Evolutionary conservation across 768 basidiomycete species (phyloP), one percentile per base, ranked within the genome.

Genomic region (Leccinum boreale): DNA sequence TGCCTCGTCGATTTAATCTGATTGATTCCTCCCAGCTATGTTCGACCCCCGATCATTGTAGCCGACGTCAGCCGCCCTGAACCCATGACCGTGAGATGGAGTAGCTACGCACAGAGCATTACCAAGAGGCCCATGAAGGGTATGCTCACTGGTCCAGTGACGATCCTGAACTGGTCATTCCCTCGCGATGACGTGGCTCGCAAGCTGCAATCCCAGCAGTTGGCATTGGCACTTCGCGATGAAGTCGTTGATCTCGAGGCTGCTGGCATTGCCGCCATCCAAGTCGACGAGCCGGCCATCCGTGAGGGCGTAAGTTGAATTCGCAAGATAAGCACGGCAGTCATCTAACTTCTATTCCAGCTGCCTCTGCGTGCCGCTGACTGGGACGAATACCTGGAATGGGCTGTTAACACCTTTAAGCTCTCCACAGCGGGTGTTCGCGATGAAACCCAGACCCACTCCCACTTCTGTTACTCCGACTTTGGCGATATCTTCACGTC

Each of bases 131-230:
- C 95, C 67, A 94, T 99, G 93, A 99, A 99, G 87, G 96, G 96
- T 65, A 98, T 98, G 97, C 82, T 98, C 56, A 95, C 96, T 56
- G 96, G 96, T 62, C 95, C 94, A 19, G 95, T 98, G 74, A 94
- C 94, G 61, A 97, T 99, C 77, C 86, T 98, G 77, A 98, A 98
- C 84, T 99, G 97, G 97, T 98, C 97, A 33, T 99, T 99, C 95
- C 97, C 97, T 70, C 96, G 97, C 75, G 93, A 93, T 64, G 97
- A 99, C 73, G 90, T 98, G 65, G 85, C 90, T 55, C 92, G 92
- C 72, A 96, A 98, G 78, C 75, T 95, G 63, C 97, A 99, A 79
- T 94, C 94, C 73, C 94, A 95, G 82, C 97, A 99, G 75, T 86
- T 99, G 64, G 97, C 97, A 56, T 85, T 99, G 62, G 89, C 97